phyloP scores from a whole-genome alignment of 352 stramenopile species.

The Globisporangium lucens region DNA sequence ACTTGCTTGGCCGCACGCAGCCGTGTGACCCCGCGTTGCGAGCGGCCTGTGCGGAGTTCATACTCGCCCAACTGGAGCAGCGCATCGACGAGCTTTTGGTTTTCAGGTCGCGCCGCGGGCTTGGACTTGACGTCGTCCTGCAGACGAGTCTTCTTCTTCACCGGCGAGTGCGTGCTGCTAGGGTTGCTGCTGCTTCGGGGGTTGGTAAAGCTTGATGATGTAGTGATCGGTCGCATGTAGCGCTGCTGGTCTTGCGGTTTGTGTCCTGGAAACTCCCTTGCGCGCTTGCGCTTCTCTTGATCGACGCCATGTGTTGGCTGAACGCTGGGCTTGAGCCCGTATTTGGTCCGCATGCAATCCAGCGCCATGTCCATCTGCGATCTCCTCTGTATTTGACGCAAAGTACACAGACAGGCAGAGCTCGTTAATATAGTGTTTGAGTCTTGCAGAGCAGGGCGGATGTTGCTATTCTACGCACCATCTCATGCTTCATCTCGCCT shows the following conservation, averaged over 20 bases:
- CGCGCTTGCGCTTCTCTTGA: conserved; percentile 1
- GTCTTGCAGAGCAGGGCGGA: not conserved
- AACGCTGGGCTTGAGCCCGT: conserved; percentile 12
- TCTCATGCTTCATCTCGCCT: conserved; percentile 32
- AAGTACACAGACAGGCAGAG: not conserved
- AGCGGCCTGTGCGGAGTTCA: conserved; percentile 41
- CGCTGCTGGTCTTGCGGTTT: conserved; percentile 19
- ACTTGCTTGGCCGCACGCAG: conserved; percentile 63
- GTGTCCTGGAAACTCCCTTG: not conserved
- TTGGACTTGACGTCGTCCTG: conserved; percentile 41
- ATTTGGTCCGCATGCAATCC: conserved; percentile 33
- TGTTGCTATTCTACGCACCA: conserved; percentile 22
- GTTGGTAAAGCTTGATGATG: too few species aligned
- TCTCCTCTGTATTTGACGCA: conserved; percentile 14
- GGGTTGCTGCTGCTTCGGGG: not conserved
- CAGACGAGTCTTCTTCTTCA: conserved; percentile 34
- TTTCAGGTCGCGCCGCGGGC: conserved; percentile 35
- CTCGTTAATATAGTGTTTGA: not conserved
- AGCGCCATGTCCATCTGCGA: conserved; percentile 45
- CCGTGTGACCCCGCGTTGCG: conserved; percentile 50
- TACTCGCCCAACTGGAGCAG: conserved; percentile 56
- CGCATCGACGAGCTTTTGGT: conserved; percentile 61
- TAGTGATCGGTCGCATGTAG: conserved; percentile 3
- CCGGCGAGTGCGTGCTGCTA: conserved; percentile 20
- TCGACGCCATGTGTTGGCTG: not conserved